Evolutionary conservation across 805 yeast species (phyloP), one percentile per base, ranked within the genome.

Genomic region (Candida lessepsii): DNA sequence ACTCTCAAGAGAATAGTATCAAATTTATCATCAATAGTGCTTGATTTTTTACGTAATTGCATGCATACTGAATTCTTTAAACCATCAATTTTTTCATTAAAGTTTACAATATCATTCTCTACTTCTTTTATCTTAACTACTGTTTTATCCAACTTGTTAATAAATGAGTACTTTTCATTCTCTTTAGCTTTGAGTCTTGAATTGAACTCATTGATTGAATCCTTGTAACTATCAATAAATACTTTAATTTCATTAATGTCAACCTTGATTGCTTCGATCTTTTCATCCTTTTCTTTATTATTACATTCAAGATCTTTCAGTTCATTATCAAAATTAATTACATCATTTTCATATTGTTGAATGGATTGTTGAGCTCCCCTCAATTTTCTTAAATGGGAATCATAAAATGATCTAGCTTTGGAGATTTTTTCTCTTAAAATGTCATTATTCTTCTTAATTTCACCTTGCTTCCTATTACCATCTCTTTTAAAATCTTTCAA

Each of bases 361-460:
- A 66, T 69, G 0, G 67, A 54, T 40, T 67, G 70, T 43, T 67
- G 59, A 32, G 69, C 56, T 5, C 72, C 70, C 44, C 63, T 65
- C 25, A 69, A 48, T 40, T 67, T 68, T 42, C 60, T 53, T 0
- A 54, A 46, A 35, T 69, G 50, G 18, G 51, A 56, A 29, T 69
- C 71, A 40, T 50, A 57, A 26, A 50, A 54, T 29, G 44, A 48
- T 10, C 53, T 53, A 34, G 56, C 57, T 44, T 62, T 66, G 3
- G 58, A 52, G n/a, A 65, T 58, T 35, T 58, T 63, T 26, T 50
- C 51, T 34, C 53, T 56, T 37, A 67, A 48, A 19, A 49, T 39
- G 19, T 65, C 73, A 34, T 67, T 63, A 24, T 56, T 60, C 32
- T 59, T 60, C 35, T 54, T 59, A 16, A 58, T 42, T 11, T 67